These are phyloP conservation scores for Nymphaea colorata DNA, from an alignment of 164 flowering plant species.

Conservation along the genomic window DNA sequence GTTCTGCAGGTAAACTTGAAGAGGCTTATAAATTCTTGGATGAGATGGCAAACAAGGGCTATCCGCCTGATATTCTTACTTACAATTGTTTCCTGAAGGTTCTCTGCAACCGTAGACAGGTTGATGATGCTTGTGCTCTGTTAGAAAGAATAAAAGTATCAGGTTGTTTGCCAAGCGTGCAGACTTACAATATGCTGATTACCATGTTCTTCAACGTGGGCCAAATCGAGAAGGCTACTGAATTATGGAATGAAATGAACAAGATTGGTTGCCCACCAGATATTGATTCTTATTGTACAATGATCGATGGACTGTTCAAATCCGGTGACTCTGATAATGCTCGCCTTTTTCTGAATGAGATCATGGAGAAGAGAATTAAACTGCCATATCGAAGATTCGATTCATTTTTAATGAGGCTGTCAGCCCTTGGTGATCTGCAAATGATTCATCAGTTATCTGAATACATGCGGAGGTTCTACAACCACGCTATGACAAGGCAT, in stretches of 20 bases:
- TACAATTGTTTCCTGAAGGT: slow-evolving; percentile 89
- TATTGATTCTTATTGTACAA: slow-evolving; percentile 58
- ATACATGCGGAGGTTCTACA: slow-evolving; percentile 83
- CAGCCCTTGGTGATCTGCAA: slow-evolving; percentile 57
- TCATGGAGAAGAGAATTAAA: slow-evolving; percentile 51
- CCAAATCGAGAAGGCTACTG: slow-evolving; percentile 67
- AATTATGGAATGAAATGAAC: slow-evolving; percentile 82
- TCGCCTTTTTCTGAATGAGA: slow-evolving; percentile 51
- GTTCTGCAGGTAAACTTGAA: slow-evolving; percentile 53
- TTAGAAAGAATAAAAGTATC: slow-evolving; percentile 52
- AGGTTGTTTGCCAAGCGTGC: slow-evolving; percentile 80
- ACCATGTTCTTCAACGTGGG: slow-evolving; percentile 59
- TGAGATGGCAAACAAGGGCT: slow-evolving; percentile 83
- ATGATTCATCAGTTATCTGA: slow-evolving; percentile 73
- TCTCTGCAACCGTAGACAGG: slow-evolving; percentile 64
- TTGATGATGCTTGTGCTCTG: slow-evolving; percentile 58
- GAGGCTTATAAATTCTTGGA: slow-evolving; percentile 77
- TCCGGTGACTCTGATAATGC: slow-evolving; percentile 50
- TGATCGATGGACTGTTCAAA: slow-evolving; percentile 86
- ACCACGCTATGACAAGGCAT: slow-evolving; percentile 80
- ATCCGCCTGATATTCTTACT: slow-evolving; percentile 88
- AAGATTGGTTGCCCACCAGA: slow-evolving; percentile 45
- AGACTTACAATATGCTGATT: slow-evolving; percentile 79
- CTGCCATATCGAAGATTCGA: slow-evolving; percentile 72
- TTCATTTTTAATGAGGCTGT: slow-evolving; percentile 58